Evolutionary conservation across 257 asterid species (phyloP), one percentile per base, ranked within the genome.

Genomic region (Nicotiana sylvestris): DNA sequence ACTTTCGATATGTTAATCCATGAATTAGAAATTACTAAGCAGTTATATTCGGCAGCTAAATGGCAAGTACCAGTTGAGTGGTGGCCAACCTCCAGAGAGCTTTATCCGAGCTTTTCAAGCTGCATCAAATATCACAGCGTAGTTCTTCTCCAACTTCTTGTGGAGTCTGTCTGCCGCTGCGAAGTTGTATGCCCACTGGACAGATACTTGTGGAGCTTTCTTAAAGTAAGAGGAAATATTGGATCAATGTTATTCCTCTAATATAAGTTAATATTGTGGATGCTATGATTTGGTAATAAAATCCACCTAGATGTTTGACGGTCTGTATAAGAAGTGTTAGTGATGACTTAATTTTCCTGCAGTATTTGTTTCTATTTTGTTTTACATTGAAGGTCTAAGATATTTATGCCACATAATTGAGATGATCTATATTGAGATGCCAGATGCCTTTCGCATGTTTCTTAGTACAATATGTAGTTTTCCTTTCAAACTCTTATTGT

Each of bases 51-150:
- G 33, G 61, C 91, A 94, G 98, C 88, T 94, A 33, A 91, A 94
- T 49, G 95, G 93, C 81, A 89, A 94, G 91, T 65, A 78, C 81
- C 88, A 89, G 80, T 69, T 94, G 86, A 91, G 92, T 6, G 98
- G 98, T 82, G 97, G 97, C 60, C 98, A 94, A 72, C 97, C 96
- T 62, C 88, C 95, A 10, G 98, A 89, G 82, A 86, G 82, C 89
- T 92, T 94, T 84, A 86, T 91, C 64, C 88, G 82, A 82, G 90
- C 91, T 66, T 92, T 92, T 83, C 85, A 88, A 85, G 81, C 80
- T 25, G 93, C 90, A 79, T 90, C 91, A 81, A 85, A 32, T 60
- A 81, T 70, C 17, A 77, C 65, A 51, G 29, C 29, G 29, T 76
- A 76, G 80, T 76, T 76, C 43, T 3, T 3, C 78, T 21, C 21